Conservation (phyloP, 2,329 filamentous ascomycete genomes). For the Alternaria sp. region DNA sequence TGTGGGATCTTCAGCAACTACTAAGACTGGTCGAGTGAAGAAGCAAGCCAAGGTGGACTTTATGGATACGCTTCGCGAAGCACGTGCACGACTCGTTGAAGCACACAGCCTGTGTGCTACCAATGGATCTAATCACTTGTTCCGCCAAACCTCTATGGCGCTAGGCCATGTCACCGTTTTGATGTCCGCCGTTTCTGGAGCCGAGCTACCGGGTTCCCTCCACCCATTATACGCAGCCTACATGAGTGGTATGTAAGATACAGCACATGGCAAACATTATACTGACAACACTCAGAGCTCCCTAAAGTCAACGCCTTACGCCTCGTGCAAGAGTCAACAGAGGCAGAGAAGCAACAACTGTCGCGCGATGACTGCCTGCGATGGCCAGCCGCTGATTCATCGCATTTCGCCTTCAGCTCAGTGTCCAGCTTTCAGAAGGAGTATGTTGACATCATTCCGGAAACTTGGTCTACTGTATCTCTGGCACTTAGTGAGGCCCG, state of each 20-base stretch:
- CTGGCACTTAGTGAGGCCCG: slow-evolving; percentile 80
- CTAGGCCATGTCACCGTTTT: slow-evolving; percentile 47
- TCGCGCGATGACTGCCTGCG: slow-evolving; percentile 45
- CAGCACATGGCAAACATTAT: not conserved
- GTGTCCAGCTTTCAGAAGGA: slow-evolving; percentile 70
- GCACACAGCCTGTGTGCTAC: slow-evolving; percentile 63
- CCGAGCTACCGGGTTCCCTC: slow-evolving; percentile 38
- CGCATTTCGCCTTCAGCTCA: slow-evolving; percentile 46
- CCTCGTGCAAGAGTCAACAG: slow-evolving; percentile 65
- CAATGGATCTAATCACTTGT: slow-evolving; percentile 62
- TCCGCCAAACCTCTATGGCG: slow-evolving; percentile 57
- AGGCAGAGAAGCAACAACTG: slow-evolving; percentile 55
- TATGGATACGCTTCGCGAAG: slow-evolving; percentile 66
- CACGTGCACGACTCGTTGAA: slow-evolving; percentile 69
- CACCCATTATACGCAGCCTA: slow-evolving; percentile 51
- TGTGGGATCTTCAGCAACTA: slow-evolving; percentile 9
- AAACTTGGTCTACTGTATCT: slow-evolving; percentile 83
- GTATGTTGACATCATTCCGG: slow-evolving; percentile 85
- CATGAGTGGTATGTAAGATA: slow-evolving; percentile 38
- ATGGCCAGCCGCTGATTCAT: slow-evolving; percentile 49
- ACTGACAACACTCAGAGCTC: slow-evolving; percentile 60
- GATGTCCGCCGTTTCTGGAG: slow-evolving; percentile 45
- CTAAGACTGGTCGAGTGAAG: slow-evolving; percentile 31
- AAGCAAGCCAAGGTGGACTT: slow-evolving; percentile 51
- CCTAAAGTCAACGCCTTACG: slow-evolving; percentile 72